Evolutionary conservation across 805 yeast species (phyloP).

Genomic region (Wickerhamiella parazyma): DNA sequence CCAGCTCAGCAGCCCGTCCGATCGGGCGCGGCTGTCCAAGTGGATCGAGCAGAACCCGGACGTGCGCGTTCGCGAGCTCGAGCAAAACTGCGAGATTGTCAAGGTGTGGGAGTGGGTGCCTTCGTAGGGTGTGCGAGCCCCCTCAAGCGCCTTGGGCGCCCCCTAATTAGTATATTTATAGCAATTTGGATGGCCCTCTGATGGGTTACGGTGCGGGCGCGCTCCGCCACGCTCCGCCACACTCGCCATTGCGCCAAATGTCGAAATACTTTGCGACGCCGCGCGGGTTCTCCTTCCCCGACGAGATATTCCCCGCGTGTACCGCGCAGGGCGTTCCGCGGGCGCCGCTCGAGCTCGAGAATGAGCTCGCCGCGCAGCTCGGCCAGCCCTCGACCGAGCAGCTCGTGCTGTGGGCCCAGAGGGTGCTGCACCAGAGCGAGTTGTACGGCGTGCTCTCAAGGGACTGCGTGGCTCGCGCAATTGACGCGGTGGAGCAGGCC

Average conservation of each 20-base stretch:
- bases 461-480: constrained; percentile 18
- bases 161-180: no score
- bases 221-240: background rate
- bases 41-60: constrained; percentile 54
- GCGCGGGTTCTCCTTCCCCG: constrained; percentile 23
- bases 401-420: constrained; percentile 23
- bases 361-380: background rate
- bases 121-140: background rate
- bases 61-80: constrained; percentile 47
- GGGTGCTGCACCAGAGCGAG: constrained; percentile 22
- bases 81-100: constrained; percentile 76
- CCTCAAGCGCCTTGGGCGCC: no score
- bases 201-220: no score
- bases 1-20: constrained; percentile 9
- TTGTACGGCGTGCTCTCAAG: constrained; percentile 19
- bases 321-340: constrained; percentile 6
- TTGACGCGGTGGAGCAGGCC: constrained; percentile 15
- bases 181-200: no score
- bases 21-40: constrained; percentile 48
- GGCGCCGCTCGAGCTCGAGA: constrained; percentile 9
- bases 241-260: constrained; percentile 4
- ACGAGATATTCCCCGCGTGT: constrained; percentile 22
- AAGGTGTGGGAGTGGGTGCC: constrained; percentile 76
- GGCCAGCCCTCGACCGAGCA: constrained; percentile 6
- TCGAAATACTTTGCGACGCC: constrained; percentile 16